Conservation (phyloP, 2,329 filamentous ascomycete species). For the Fusarium pilosicola region DNA sequence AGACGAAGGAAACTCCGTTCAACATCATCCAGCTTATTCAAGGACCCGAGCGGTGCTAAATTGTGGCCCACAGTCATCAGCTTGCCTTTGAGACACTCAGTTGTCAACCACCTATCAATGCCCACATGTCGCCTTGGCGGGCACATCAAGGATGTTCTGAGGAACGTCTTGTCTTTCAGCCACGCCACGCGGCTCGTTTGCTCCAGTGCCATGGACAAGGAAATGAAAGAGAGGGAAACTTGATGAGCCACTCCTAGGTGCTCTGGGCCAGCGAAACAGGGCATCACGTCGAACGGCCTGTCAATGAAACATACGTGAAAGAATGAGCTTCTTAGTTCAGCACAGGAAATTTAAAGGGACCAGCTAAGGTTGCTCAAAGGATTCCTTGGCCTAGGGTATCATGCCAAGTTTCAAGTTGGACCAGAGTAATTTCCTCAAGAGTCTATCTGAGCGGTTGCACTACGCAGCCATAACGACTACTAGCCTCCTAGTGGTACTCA, state of each 20-base stretch:
- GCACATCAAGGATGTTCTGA: not conserved
- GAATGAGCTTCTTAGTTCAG: not conserved
- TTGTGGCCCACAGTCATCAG: not conserved
- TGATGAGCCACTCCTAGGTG: not conserved
- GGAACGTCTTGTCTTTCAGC: conserved; percentile 20
- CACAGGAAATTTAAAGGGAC: conserved; percentile 1
- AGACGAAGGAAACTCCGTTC: conserved; percentile 28
- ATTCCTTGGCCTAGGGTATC: conserved; percentile 4
- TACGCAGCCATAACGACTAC: not conserved
- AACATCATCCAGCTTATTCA: conserved; percentile 17
- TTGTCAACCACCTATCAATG: conserved; percentile 1
- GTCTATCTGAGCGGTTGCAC: not conserved
- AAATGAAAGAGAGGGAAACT: conserved; percentile 24
- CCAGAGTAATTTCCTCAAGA: conserved; percentile 26
- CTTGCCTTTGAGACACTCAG: conserved; percentile 10
- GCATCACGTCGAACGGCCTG: not conserved
- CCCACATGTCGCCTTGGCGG: conserved; percentile 2
- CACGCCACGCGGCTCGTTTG: conserved; percentile 24
- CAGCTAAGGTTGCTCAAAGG: not conserved
- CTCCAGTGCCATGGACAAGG: conserved; percentile 17
- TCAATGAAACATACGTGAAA: not conserved
- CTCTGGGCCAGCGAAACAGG: not conserved
- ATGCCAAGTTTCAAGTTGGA: conserved; percentile 31
- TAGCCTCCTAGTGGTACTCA: conserved; percentile 13
- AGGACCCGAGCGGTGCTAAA: not conserved